A percentile compares a stretch with the other conserved stretches of the same genome.
These are phyloP conservation scores for Aspergillus glaucus DNA, from an alignment of 2,329 filamentous ascomycete genomes.

Conservation along the genomic window DNA sequence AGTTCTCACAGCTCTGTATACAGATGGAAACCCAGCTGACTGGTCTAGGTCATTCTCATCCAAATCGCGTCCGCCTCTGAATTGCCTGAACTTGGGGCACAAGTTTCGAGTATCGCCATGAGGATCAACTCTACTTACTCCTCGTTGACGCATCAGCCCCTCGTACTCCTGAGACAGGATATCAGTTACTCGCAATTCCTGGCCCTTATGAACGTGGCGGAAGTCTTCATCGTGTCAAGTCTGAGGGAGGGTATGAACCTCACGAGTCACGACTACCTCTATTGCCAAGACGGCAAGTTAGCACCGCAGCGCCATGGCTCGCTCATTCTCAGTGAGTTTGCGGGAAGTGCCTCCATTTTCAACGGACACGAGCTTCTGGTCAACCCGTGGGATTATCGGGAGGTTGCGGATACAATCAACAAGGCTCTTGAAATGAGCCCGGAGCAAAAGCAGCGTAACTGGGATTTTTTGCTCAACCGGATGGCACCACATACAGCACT, in stretches of 20 bases:
- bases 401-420: constrained; percentile 79
- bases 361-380: constrained; percentile 71
- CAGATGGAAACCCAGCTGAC: constrained; percentile 3
- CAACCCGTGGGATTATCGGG: constrained; percentile 90
- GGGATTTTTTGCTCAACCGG: constrained; percentile 63
- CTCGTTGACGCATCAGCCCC: constrained; percentile 80
- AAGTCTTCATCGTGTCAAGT: constrained; percentile 86
- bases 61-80: constrained; percentile 86
- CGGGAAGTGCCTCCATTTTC: constrained; percentile 81
- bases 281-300: constrained; percentile 76
- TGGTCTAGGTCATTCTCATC: constrained; percentile 66
- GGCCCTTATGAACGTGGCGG: constrained; percentile 80
- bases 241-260: constrained; percentile 96
- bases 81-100: constrained; percentile 74
- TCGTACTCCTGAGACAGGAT: constrained; percentile 88
- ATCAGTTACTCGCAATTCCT: constrained; percentile 88
- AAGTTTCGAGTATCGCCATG: constrained; percentile 86
- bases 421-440: constrained; percentile 72
- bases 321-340: constrained; percentile 89
- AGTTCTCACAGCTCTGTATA: constrained; percentile 4
- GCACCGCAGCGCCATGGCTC: constrained; percentile 72
- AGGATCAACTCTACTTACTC: constrained; percentile 86
- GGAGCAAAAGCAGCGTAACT: constrained; percentile 66
- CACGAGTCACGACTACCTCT: constrained; percentile 85
- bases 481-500: constrained; percentile 74